These are phyloP conservation scores for Amyloporia xantha DNA, from an alignment of 768 basidiomycete genomes.

Conservation along the genomic window DNA sequence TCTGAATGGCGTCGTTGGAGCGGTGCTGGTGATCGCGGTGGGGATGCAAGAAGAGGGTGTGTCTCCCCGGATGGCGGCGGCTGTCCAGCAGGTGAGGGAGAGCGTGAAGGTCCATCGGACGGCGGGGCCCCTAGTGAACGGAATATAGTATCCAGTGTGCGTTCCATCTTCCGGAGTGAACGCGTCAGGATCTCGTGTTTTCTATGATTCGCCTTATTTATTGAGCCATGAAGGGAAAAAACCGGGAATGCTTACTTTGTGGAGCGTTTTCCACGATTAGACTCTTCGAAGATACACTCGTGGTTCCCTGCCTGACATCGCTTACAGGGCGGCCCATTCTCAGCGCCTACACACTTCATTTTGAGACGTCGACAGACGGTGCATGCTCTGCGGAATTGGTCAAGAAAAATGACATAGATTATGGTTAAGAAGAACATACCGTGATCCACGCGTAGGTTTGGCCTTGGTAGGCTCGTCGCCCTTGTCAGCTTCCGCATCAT, in stretches of 20 bases:
- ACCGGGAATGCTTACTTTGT: constrained; percentile 60
- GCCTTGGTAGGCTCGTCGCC: constrained; percentile 54
- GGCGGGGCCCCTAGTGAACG: constrained; percentile 82
- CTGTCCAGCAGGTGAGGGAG: constrained; percentile 63
- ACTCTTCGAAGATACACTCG: constrained; percentile 96
- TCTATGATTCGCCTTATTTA: too few relatives aligned
- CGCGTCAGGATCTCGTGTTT: constrained; percentile 79
- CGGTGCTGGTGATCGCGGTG: constrained; percentile 33
- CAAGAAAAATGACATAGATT: constrained; percentile 6
- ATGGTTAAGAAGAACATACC: constrained; percentile 37
- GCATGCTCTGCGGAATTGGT: constrained; percentile 56
- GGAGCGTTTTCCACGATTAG: constrained; percentile 87
- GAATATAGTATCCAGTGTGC: constrained; percentile 86
- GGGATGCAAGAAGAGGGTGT: constrained; percentile 45
- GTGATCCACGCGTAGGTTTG: constrained; percentile 83
- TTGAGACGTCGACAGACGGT: constrained; percentile 88
- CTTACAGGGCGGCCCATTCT: constrained; percentile 88
- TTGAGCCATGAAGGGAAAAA: too few relatives aligned
- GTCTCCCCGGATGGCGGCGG: constrained; percentile 29
- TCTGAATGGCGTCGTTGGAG: constrained; percentile 29
- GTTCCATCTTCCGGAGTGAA: constrained; percentile 86
- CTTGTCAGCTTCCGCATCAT: constrained; percentile 46
- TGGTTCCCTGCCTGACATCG: constrained; percentile 73
- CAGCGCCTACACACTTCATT: constrained; percentile 91
- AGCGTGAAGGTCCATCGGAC: constrained; percentile 75